These are phyloP conservation scores for Penicillium fimorum DNA, from an alignment of 495 filamentous ascomycete species.

Conservation along the genomic window DNA sequence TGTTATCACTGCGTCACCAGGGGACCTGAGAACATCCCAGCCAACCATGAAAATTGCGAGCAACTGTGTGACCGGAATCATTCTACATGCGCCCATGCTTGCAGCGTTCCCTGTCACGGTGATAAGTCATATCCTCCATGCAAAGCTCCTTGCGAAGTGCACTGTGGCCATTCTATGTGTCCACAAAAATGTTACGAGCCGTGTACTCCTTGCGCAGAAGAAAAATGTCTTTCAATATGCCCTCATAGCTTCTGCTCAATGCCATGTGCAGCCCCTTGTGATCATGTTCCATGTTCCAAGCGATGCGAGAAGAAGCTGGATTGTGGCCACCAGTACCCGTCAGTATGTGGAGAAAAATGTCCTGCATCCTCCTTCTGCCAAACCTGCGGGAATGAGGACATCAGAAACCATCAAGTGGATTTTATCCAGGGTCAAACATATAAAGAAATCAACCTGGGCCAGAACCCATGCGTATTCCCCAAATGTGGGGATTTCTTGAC, in stretches of 20 bases:
- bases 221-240: conserved; percentile 56
- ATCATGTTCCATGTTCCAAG: conserved; percentile 63
- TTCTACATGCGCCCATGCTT: conserved; percentile 58
- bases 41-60: conserved; percentile 51
- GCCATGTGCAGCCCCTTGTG: conserved; percentile 62
- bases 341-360: conserved; percentile 65
- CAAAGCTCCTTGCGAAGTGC: conserved; percentile 54
- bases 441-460: conserved; percentile 55
- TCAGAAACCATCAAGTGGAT: conserved; percentile 52
- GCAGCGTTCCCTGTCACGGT: conserved; percentile 54
- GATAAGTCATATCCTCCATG: conserved; percentile 55
- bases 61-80: conserved; percentile 53
- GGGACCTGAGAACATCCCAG: conserved; percentile 23
- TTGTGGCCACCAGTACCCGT: conserved; percentile 71
- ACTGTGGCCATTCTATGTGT: conserved; percentile 63
- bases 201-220: conserved; percentile 62
- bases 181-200: conserved; percentile 58
- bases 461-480: conserved; percentile 61
- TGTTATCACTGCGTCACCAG: conserved; percentile 51
- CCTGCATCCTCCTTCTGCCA: conserved; percentile 58
- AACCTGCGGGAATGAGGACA: conserved; percentile 42
- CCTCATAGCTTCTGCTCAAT: conserved; percentile 58
- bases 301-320: conserved; percentile 55
- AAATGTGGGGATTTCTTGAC: conserved; percentile 67
- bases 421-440: conserved; percentile 51